Conservation (phyloP, 441 rosid genomes). For the Brassica hybrid region DNA sequence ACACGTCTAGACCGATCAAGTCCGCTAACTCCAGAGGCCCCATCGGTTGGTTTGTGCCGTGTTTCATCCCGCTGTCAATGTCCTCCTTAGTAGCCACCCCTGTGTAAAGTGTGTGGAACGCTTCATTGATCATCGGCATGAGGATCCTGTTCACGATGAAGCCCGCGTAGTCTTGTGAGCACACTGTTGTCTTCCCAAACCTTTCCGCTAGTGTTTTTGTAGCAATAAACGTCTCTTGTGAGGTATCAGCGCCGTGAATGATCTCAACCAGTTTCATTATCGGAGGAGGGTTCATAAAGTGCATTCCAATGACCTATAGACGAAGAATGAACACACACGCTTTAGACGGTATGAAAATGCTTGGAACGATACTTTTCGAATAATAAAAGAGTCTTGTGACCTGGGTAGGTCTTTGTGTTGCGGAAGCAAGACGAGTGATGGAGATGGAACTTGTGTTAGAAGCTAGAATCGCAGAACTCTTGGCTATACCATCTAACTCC, state of each 20-base stretch:
- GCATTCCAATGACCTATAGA: conserved; percentile 86
- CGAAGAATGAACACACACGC: background rate
- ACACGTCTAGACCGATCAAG: conserved; percentile 79
- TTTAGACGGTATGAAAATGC: too few species aligned
- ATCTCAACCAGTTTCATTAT: conserved; percentile 88
- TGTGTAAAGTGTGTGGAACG: conserved; percentile 73
- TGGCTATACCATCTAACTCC: conserved; percentile 62
- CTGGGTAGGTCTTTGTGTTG: conserved; percentile 71
- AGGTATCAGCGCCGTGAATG: conserved; percentile 78
- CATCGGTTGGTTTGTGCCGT: conserved; percentile 93
- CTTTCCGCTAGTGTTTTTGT: conserved; percentile 81
- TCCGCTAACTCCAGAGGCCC: conserved; percentile 89
- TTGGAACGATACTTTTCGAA: too few species aligned
- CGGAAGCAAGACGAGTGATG: conserved; percentile 81
- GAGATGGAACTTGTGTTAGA: conserved; percentile 92
- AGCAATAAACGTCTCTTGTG: conserved; percentile 63
- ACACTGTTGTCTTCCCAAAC: conserved; percentile 80
- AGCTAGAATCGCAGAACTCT: conserved; percentile 73
- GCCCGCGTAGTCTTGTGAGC: conserved; percentile 80
- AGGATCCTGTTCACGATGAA: conserved; percentile 87
- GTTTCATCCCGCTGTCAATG: conserved; percentile 83
- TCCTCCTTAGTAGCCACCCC: conserved; percentile 94
- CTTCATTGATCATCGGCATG: conserved; percentile 97
- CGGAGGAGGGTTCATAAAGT: conserved; percentile 97
- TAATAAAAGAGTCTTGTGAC: conserved; percentile 47